Percentiles rank a stretch among this genome's conserved stretches.
phyloP scores from a whole-genome alignment of 345 rosid species.

The Gossypium stocksii region DNA sequence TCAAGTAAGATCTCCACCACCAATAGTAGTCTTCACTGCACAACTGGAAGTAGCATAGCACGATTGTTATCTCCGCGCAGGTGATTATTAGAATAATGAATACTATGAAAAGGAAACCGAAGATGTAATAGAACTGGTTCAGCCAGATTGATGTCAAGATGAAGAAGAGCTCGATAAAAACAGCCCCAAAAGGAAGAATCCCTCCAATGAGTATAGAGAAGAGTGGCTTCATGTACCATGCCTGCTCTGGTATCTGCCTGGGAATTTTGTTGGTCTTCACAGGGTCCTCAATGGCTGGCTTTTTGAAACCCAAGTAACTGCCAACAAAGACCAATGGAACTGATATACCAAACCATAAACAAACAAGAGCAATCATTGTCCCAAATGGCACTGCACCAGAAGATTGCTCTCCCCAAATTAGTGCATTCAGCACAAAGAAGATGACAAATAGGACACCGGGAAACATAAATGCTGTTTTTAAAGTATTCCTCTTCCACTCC shows the following conservation, averaged over 20 bases:
- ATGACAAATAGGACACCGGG: slow-evolving; percentile 75
- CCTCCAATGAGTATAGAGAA: slow-evolving; percentile 94
- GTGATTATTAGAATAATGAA: slow-evolving; percentile 78
- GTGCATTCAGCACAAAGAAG: slow-evolving; percentile 81
- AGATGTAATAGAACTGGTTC: slow-evolving; percentile 98
- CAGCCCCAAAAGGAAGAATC: slow-evolving; percentile 95
- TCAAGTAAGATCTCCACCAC: slow-evolving; percentile 99
- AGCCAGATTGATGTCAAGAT: slow-evolving; percentile 95
- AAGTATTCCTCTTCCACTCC: slow-evolving; percentile 88
- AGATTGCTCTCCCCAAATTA: slow-evolving; percentile 92
- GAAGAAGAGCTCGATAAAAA: slow-evolving; percentile 95
- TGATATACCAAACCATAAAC: slow-evolving; percentile 96
- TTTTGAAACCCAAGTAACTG: slow-evolving; percentile 88
- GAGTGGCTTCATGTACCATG: slow-evolving; percentile 94
- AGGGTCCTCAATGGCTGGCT: slow-evolving; percentile 83
- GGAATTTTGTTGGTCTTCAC: slow-evolving; percentile 97
- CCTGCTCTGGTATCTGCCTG: slow-evolving; percentile 88
- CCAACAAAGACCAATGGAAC: slow-evolving; percentile 94
- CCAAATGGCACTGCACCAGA: slow-evolving; percentile 97
- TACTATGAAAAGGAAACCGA: slow-evolving; percentile 94
- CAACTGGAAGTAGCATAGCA: slow-evolving; percentile 94
- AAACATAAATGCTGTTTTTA: slow-evolving; percentile 92
- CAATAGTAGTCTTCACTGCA: slow-evolving; percentile 95
- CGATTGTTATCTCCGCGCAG: slow-evolving; percentile 88
- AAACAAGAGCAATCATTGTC: slow-evolving; percentile 92